Base-by-base conservation (phyloP, 352 stramenopile species). In the Phytophthora cryptogea region DNA sequence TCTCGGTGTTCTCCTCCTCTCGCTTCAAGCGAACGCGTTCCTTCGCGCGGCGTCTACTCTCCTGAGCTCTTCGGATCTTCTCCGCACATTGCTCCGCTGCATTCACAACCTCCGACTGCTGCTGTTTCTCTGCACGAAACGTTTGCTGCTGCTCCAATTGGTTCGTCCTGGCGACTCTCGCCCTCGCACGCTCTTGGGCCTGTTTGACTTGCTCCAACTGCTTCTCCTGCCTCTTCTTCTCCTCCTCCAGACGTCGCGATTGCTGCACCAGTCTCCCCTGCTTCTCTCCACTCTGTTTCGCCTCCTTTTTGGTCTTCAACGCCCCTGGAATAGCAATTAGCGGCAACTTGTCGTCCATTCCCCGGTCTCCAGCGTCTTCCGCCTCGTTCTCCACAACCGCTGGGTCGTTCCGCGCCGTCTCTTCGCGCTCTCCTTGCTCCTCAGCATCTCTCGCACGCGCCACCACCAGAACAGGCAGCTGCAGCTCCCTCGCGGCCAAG, bases 101-200 rank as follows among this genome's bases (percentile, higher is more conserved):
- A 5, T 52, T 46, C 31, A 60, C 14, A 5, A 59, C 33, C 8
- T 52, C 63, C 5, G 44, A 45, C 2, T 40, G 35, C 26, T 76
- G 66, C 5, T 59, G 39, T 47, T 74, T 52, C 20, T 50, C 66
- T 28, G 66, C 56, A 16, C 40, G 51, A 14, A 54, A 68, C 11
- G 61, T 43, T 2, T 72, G 55, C 13, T 72, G 44, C 11, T 72
- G 47, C 23, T 86, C 73, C 14, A 68, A 59, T 48, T 86, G 77
- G 26, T 80, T 85, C 1, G 65, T 67, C 14, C 76, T 72, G 0
- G 63, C 59, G 13, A 90, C 54, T 16, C 83, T 58, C 0, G 80
- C 80, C 5, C 70, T 68, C 13, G 80, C 80, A 13, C 80, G 74
- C 42, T 90, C 78, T 44, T 86, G 80, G 1, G 80, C 80, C 8